Conservation (phyloP, 2,329 filamentous ascomycete genomes). For the Mycosphaerella sp. region DNA sequence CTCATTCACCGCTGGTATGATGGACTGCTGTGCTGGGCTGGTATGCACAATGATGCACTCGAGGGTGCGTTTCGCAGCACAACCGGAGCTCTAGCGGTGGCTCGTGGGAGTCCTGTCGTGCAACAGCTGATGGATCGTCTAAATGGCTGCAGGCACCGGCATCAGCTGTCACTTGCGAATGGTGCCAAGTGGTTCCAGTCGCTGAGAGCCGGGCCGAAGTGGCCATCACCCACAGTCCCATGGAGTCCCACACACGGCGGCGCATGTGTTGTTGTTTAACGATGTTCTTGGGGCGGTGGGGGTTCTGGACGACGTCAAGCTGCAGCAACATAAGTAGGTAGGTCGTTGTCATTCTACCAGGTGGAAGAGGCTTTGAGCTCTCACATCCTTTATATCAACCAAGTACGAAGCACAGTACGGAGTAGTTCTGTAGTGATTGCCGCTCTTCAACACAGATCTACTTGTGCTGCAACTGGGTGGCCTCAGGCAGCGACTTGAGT, state of each 20-base stretch:
- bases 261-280: background rate
- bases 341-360: too few relatives aligned
- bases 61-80: background rate
- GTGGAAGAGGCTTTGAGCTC: background rate
- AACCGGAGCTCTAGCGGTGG: background rate
- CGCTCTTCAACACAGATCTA: conserved; percentile 4
- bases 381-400: background rate
- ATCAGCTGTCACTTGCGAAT: background rate
- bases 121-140: background rate
- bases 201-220: background rate
- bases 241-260: too few relatives aligned
- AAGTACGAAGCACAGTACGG: too few relatives aligned
- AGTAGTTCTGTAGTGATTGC: too few relatives aligned
- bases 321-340: conserved; percentile 1
- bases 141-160: background rate
- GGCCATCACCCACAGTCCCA: background rate
- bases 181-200: conserved; percentile 10
- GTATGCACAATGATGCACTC: background rate
- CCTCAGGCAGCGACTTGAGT: background rate
- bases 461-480: conserved; percentile 11
- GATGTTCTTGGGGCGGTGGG: conserved; percentile 1
- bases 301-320: conserved; percentile 10
- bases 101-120: background rate
- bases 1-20: conserved; percentile 12
- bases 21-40: too few relatives aligned